Conservation (phyloP, 1,284 basidiomycete species). For the Kalmanozyma brasiliensis region DNA sequence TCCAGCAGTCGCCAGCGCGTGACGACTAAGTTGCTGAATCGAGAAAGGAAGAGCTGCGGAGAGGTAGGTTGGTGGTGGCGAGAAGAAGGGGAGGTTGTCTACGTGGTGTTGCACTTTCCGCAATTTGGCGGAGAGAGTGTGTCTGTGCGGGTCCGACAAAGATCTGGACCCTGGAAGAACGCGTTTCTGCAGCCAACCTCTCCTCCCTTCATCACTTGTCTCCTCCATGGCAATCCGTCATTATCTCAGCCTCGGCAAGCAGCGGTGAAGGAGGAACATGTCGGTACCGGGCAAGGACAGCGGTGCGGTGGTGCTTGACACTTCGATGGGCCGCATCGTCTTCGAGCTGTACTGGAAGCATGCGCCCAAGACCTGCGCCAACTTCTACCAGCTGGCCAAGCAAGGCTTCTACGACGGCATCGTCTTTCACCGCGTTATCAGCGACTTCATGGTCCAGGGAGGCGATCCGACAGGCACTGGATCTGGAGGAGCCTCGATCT, state of each 20-base stretch:
- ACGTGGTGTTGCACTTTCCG: constrained; percentile 4
- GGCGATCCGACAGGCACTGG: constrained; percentile 97
- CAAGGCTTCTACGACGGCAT: constrained; percentile 70
- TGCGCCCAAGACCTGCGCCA: constrained; percentile 60
- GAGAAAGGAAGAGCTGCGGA: background rate
- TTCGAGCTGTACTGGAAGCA: constrained; percentile 64
- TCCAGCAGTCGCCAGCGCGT: background rate
- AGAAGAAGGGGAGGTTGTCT: constrained; percentile 7
- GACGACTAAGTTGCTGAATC: background rate
- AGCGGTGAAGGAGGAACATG: constrained; percentile 16
- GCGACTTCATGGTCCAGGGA: constrained; percentile 99
- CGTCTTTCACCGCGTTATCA: constrained; percentile 96
- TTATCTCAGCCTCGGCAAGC: background rate
- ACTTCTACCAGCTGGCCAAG: constrained; percentile 62
- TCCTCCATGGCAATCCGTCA: background rate
- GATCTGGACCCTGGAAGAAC: constrained; percentile 30
- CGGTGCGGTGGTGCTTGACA: constrained; percentile 57
- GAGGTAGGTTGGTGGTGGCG: constrained; percentile 5
- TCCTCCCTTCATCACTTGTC: background rate
- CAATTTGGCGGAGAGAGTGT: background rate
- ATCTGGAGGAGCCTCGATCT: constrained; percentile 79
- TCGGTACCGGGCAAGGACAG: constrained; percentile 38
- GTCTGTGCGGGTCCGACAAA: constrained; percentile 29
- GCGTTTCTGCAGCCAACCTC: constrained; percentile 5
- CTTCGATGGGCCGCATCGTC: constrained; percentile 58